A percentile compares a stretch with the other conserved stretches of the same genome.
phyloP scores from a whole-genome alignment of 257 asterid species.

The Striga asiatica region DNA sequence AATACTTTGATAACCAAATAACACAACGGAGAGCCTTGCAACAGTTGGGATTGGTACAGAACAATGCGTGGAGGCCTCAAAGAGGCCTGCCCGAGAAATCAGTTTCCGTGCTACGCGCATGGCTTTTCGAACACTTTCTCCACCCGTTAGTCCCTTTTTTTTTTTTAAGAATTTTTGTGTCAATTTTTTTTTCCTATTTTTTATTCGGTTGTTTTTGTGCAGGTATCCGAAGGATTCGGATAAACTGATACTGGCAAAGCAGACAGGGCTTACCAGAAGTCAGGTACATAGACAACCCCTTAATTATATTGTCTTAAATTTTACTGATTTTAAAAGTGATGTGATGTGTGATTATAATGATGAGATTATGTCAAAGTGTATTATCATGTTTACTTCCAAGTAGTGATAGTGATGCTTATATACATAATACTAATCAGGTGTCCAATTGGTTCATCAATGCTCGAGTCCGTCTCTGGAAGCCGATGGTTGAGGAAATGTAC shows the following conservation, averaged over 20 bases:
- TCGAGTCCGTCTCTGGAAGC: conserved; percentile 95
- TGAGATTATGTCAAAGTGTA: too few species aligned
- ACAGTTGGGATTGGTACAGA: conserved; percentile 96
- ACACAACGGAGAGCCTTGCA: conserved; percentile 90
- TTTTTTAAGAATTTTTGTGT: neutral
- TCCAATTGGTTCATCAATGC: conserved; percentile 99
- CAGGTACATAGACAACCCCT: too few species aligned
- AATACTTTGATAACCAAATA: conserved; percentile 75
- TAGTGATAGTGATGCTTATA: too few species aligned
- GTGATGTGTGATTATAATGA: too few species aligned
- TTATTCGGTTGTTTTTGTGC: neutral
- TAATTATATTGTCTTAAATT: too few species aligned
- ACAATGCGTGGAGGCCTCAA: conserved; percentile 99
- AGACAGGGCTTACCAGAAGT: conserved; percentile 92
- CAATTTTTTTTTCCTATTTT: neutral
- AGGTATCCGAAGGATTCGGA: conserved; percentile 98
- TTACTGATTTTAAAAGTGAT: too few species aligned
- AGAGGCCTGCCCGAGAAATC: conserved; percentile 94
- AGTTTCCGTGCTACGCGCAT: conserved; percentile 91
- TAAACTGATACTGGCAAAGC: conserved; percentile 91
- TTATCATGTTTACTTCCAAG: too few species aligned
- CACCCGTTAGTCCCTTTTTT: conserved; percentile 55
- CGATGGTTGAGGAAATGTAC: conserved; percentile 99
- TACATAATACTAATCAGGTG: conserved; percentile 65
- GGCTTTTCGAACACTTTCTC: conserved; percentile 97